Evolutionary conservation across 805 yeast species (phyloP), one percentile per base, ranked within the genome.

Genomic region (Sugiyamaella qingdaonensis): DNA sequence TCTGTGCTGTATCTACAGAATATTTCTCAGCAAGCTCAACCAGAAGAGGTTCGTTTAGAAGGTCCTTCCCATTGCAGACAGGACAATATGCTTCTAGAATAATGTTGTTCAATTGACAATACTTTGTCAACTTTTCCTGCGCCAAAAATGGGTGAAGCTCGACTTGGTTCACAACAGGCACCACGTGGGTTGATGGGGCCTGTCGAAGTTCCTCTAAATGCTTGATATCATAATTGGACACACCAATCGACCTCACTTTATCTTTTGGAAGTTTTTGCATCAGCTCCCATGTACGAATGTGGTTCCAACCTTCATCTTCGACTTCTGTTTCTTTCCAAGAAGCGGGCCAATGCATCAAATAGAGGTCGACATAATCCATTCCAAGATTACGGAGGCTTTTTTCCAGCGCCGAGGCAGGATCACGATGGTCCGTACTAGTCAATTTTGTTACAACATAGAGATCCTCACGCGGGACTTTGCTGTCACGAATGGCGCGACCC

Each of bases 31-130:
- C 87, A 42, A 87, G 66, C 57, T 80, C 75, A 44, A 68, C 58
- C n/a, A 86, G 75, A n/a, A 73, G 60, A 11, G 82, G 81, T 42
- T 82, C 68, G 53, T 79, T 77, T 58, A 81, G 59, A 42, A 81
- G 73, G 10, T 86, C 86, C 44, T 86, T 86, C 10, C 69, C 63
- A 2, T 84, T 75, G 45, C 91, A 92, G 59, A 88, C 74, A 24
- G 95, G 94, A 31, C 88, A 82, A 70, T 86, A 88, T 9, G 95
- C 95, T 66, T 85, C 85, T 51, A 85, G 67, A 33, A 73, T 66
- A 55, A 85, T 82, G 56, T 75, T 79, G 56, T 85, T 73, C 34
- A 68, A 64, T 51, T 74, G 70, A 67, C 82, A 75, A 68, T 64
- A 84, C 35, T 78, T 75, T 43, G 77, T 62, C 58, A 87, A 72